Evolutionary conservation across 148 eudicot species (phyloP), one percentile per base, ranked within the genome.

Genomic region (Agrostemma githago): DNA sequence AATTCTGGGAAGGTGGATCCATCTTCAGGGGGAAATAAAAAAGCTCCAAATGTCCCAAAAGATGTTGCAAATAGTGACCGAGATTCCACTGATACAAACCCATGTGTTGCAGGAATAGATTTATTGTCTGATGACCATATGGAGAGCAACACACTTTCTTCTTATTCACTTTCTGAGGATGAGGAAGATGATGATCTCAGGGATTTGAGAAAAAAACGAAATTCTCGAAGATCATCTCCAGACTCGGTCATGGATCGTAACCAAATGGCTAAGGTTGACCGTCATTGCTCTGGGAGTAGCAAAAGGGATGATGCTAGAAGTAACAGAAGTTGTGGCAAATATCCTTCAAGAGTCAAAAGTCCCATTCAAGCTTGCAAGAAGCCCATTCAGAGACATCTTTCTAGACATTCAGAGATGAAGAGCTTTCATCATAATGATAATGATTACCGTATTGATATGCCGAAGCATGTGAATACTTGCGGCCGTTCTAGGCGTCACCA

Each of bases 91-190:
- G 80, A 59, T 5, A 57, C 76, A 34, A 78, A 78, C 41, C 80
- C 80, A 65, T 78, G 76, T 65, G 76, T 72, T 59, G 80, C 80
- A 72, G 76, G 65, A 38, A 64, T 72, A 78, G 76, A 78, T 72
- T 60, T 72, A 64, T 65, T 72, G 65, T 78, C 48, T 66, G 80
- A 72, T 78, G 76, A 72, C 51, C 59, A 66, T 51, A 26, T 43
- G 16, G 39, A 58, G 62, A 73, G 68, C 63, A 73, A 62, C 34
- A 46, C 67, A 38, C 58, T 72, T 60, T 64, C 41, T 53, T 77
- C 73, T 34, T 63, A 73, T 78, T 72, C 77, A 15, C 46, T 51
- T 44, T 78, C 77, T 67, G 64, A 67, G 65, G 68, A 40, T 44
- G 60, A 15, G 17, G 16, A 67, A 4, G 41, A 48, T 63, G 67